Evolutionary conservation across 345 rosid genomes (phyloP), one percentile per base, ranked within the genome.

Genomic region (Diplotaxis tenuifolia): DNA sequence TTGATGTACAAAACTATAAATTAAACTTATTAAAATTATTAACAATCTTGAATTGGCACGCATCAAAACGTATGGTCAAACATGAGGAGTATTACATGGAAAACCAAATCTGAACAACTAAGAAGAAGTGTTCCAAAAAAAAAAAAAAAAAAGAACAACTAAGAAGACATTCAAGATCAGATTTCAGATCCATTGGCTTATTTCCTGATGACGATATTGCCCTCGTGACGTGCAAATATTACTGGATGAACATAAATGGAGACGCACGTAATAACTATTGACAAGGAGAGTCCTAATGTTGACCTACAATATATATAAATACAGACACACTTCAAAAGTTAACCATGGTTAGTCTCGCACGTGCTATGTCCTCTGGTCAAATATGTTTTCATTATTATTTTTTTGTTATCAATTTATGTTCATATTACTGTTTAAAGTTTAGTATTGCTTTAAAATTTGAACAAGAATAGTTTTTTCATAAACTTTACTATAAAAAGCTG

Each of bases 181-280:
- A 75, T 52, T 55, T 68, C 38, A 61, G 74, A 75, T 52, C 63
- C 67, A 14, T 4, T 28, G 65, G 58, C 61, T 21, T 52, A 68
- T 12, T 15, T 28, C n/a, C 5, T 42, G 28, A 31, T 55, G 59
- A 7, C 63, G 59, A 55, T 54, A 4, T 1, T 63, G 31, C 50
- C 65, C 62, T 68, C 7, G 58, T 20, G 53, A 62, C 69, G 55
- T 75, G 49, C 49, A 53, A 27, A 52, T 68, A 75, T 67, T 34
- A 68, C 69, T 19, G 21, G 62, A 61, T 60, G 62, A 28, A 38
- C 74, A 75, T 68, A 61, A 68, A 68, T 53, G 79, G 80, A 78
- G 78, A 82, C 81, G 58, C 75, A 19, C 70, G 55, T 79, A 76
- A 70, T 81, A 68, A 77, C 52, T 70, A 58, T 82, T 65, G 81